These are phyloP conservation scores for Teunomyces aglyptinius DNA, from an alignment of 805 yeast species.

Conservation along the genomic window DNA sequence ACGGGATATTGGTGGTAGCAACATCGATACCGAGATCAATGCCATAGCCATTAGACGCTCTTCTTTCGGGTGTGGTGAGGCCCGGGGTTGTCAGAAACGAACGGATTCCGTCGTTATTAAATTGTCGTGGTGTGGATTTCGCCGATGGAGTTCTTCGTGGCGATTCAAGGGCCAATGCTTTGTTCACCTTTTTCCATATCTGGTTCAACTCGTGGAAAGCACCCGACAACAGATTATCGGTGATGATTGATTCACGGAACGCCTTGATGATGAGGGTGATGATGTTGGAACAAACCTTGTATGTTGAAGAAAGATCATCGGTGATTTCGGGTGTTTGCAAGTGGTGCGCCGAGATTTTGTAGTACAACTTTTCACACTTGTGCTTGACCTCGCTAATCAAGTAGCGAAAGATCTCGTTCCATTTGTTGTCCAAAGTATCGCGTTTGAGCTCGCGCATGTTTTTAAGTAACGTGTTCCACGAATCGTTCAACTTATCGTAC, in stretches of 20 bases:
- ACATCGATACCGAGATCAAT: constrained; percentile 29
- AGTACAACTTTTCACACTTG: constrained; percentile 15
- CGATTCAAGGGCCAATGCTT: neutral
- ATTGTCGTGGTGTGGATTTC: neutral
- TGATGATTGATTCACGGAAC: constrained; percentile 36
- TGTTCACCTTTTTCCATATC: constrained; percentile 1
- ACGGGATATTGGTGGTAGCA: constrained; percentile 27
- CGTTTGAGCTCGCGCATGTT: constrained; percentile 42
- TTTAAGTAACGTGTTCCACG: constrained; percentile 40
- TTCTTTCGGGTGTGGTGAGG: neutral
- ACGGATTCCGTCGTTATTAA: constrained; percentile 15
- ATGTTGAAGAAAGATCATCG: constrained; percentile 28
- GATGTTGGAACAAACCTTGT: constrained; percentile 40
- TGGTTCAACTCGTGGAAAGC: constrained; percentile 22
- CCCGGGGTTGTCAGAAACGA: constrained; percentile 14
- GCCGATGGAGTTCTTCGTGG: constrained; percentile 1
- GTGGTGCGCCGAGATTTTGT: neutral
- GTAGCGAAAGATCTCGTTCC: constrained; percentile 53
- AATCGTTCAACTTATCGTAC: constrained; percentile 16
- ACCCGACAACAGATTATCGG: constrained; percentile 19
- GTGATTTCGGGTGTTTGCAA: constrained; percentile 17
- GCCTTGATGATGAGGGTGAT: constrained; percentile 34
- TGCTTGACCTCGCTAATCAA: constrained; percentile 40
- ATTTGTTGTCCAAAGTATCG: constrained; percentile 51
- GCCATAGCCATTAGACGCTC: constrained; percentile 21